These are phyloP conservation scores for Royoungia palumana DNA, from an alignment of 768 basidiomycete genomes.

Conservation along the genomic window DNA sequence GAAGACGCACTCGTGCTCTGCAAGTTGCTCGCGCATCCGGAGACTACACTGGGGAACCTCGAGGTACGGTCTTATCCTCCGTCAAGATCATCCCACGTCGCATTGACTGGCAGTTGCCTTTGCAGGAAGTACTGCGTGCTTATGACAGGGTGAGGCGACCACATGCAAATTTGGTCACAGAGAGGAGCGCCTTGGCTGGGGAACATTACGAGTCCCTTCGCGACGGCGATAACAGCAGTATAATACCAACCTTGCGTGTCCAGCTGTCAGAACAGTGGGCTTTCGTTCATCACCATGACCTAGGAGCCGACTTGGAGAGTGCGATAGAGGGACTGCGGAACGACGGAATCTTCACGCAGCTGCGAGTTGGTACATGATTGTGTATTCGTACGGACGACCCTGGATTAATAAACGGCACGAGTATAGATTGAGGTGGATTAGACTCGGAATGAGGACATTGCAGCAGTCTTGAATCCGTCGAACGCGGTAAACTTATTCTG, in stretches of 20 bases:
- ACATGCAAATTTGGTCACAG: slow-evolving; percentile 48
- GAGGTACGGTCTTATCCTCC: slow-evolving; percentile 30
- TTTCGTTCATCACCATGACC: slow-evolving; percentile 49
- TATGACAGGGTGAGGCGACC: slow-evolving; percentile 46
- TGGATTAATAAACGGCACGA: no score
- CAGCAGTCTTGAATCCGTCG: no score
- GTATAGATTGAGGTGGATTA: no score
- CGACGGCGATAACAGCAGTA: slow-evolving; percentile 32
- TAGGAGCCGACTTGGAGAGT: slow-evolving; percentile 37
- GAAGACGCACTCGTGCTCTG: slow-evolving; percentile 52
- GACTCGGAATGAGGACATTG: no score
- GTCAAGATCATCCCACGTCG: neutral
- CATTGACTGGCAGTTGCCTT: neutral
- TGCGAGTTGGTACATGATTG: neutral
- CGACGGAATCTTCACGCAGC: neutral
- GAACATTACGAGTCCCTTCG: slow-evolving; percentile 34
- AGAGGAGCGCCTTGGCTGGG: slow-evolving; percentile 40
- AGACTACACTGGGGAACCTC: slow-evolving; percentile 38
- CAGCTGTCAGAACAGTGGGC: slow-evolving; percentile 42
- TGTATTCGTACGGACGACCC: no score
- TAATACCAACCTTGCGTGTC: slow-evolving; percentile 29
- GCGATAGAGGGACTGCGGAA: slow-evolving; percentile 26
- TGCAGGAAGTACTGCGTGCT: slow-evolving; percentile 43
- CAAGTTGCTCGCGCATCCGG: slow-evolving; percentile 42
- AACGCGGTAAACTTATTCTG: no score